Percentiles rank a stretch among this genome's conserved stretches.
phyloP scores from a whole-genome alignment of 208 protist genomes.

The Trypanosoma rangeli region DNA sequence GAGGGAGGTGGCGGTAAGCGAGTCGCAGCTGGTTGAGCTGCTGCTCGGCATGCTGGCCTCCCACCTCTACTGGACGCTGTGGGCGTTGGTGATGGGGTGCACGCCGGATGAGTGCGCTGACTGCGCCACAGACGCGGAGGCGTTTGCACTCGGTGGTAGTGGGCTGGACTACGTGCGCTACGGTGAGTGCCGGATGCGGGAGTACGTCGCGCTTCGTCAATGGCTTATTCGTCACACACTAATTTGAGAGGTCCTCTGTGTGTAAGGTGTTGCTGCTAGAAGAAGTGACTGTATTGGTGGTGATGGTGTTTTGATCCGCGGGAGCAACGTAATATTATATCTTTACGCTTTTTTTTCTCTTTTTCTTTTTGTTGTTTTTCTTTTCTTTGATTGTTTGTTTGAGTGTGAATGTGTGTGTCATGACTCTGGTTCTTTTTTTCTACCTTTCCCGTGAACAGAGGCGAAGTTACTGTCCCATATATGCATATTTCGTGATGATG shows the following conservation, averaged over 20 bases:
- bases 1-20: conserved; percentile 30
- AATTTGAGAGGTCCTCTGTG: conserved; percentile 11
- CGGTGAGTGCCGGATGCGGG: conserved; percentile 71
- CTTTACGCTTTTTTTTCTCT: not conserved
- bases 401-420: too few relatives aligned
- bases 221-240: conserved; percentile 60
- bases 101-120: conserved; percentile 43
- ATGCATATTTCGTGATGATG: not conserved
- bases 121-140: conserved; percentile 37
- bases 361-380: not conserved
- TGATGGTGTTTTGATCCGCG: not conserved
- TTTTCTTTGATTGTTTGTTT: too few relatives aligned
- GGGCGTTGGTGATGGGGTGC: conserved; percentile 74
- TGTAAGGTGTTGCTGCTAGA: not conserved
- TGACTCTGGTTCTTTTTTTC: conserved; percentile 10
- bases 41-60: conserved; percentile 79
- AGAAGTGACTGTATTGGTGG: not conserved
- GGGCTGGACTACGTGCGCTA: conserved; percentile 83
- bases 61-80: conserved; percentile 78
- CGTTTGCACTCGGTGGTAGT: conserved; percentile 74
- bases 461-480: too few relatives aligned
- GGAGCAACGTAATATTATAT: not conserved
- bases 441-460: conserved; percentile 16
- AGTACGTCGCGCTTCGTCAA: conserved; percentile 70
- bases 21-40: conserved; percentile 59